Percentiles rank a stretch among this genome's conserved stretches.
Evolutionary conservation across 345 rosid species (phyloP).

Genomic region (Citrus hindsii): DNA sequence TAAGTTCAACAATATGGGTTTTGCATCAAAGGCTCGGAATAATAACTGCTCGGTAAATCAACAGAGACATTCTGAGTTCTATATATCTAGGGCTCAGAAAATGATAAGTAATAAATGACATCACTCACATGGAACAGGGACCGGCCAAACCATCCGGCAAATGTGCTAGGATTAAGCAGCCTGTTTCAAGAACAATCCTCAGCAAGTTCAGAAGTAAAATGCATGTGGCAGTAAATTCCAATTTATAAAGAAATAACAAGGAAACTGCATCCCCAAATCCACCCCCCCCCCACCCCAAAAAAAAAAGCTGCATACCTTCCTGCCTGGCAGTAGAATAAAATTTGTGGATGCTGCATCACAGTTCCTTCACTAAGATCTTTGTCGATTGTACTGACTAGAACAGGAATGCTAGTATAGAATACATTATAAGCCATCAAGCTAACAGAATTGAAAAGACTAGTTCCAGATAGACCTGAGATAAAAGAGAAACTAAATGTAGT

Average conservation of each 20-base stretch:
- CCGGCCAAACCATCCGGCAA: slow-evolving; percentile 99
- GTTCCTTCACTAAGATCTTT: slow-evolving; percentile 94
- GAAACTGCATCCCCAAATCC: background rate
- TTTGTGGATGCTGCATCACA: slow-evolving; percentile 97
- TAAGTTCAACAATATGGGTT: background rate
- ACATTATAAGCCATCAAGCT: slow-evolving; percentile 99
- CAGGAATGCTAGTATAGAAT: slow-evolving; percentile 96
- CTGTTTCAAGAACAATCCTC: slow-evolving; percentile 33
- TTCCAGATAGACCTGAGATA: slow-evolving; percentile 98
- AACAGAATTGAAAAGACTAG: slow-evolving; percentile 96
- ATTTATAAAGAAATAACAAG: background rate
- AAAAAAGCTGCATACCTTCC: slow-evolving; percentile 61
- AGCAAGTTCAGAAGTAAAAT: slow-evolving; percentile 7
- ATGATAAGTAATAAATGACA: background rate
- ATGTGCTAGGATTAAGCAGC: slow-evolving; percentile 98
- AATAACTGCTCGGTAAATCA: background rate
- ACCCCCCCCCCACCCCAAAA: too few relatives aligned
- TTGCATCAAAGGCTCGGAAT: background rate
- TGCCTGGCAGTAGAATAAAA: slow-evolving; percentile 96
- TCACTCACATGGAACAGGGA: slow-evolving; percentile 86
- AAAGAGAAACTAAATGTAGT: slow-evolving; percentile 78
- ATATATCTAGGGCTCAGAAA: background rate
- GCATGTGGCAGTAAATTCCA: background rate
- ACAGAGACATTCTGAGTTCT: background rate
- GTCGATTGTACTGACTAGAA: slow-evolving; percentile 85